phyloP scores from a whole-genome alignment of 2,329 filamentous ascomycete genomes.

The Ciborinia camelliae region DNA sequence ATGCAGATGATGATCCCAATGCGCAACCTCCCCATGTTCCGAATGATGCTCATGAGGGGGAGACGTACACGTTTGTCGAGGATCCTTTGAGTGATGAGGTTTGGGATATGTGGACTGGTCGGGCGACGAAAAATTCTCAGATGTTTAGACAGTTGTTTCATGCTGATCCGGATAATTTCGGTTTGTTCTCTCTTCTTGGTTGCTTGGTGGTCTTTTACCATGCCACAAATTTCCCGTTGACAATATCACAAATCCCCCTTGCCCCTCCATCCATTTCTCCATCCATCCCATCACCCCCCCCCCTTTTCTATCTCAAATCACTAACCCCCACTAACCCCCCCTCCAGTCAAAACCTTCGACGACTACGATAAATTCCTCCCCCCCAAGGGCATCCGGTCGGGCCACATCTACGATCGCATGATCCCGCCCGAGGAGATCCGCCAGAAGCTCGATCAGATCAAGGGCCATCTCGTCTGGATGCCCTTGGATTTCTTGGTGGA shows the following conservation, averaged over 20 bases:
- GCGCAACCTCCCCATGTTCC: slow-evolving; percentile 68
- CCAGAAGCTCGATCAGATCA: slow-evolving; percentile 71
- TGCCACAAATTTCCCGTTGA: no score
- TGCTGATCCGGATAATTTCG: slow-evolving; percentile 83
- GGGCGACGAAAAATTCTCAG: slow-evolving; percentile 68
- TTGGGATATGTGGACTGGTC: slow-evolving; percentile 65
- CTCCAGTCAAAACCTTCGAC: slow-evolving; percentile 74
- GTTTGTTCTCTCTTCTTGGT: slow-evolving; percentile 44
- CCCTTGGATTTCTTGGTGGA: slow-evolving; percentile 83
- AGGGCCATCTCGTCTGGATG: slow-evolving; percentile 92
- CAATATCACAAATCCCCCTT: no score
- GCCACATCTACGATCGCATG: slow-evolving; percentile 82
- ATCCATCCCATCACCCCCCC: not conserved
- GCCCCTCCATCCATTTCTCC: no score
- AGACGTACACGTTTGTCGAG: slow-evolving; percentile 61
- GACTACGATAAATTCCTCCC: slow-evolving; percentile 82
- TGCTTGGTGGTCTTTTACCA: not conserved
- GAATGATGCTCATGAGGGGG: slow-evolving; percentile 63
- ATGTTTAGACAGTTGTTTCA: slow-evolving; percentile 80
- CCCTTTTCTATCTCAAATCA: not conserved
- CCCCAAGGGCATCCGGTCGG: slow-evolving; percentile 67
- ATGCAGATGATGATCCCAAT: slow-evolving; percentile 65
- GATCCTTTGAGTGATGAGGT: slow-evolving; percentile 68
- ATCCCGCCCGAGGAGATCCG: slow-evolving; percentile 70
- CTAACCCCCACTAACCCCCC: slow-evolving; percentile 47